phyloP scores from a whole-genome alignment of 1,139 yeast genomes.

The Magnusiomyces ingens region DNA sequence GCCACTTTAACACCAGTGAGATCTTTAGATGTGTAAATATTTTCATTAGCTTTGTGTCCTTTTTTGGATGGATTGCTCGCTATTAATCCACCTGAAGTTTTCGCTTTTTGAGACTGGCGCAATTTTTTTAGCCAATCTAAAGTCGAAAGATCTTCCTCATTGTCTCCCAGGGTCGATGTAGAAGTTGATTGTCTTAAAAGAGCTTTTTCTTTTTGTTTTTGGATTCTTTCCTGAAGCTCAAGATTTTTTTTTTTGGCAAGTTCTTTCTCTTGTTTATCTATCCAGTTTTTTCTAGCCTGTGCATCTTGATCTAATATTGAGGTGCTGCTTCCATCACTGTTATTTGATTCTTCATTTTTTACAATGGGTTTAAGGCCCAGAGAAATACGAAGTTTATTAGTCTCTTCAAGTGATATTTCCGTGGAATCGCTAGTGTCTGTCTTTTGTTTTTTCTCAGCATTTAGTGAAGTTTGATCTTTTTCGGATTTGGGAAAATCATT shows the following conservation, averaged over 20 bases:
- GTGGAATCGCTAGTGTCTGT: background rate
- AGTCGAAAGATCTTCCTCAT: conserved; percentile 12
- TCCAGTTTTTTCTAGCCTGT: conserved; percentile 32
- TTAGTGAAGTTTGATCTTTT: background rate
- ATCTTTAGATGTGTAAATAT: conserved; percentile 26
- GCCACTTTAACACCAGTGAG: conserved; percentile 41
- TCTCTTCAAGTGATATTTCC: conserved; percentile 32
- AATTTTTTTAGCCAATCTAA: conserved; percentile 23
- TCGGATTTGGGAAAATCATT: background rate
- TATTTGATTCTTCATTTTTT: conserved; percentile 8
- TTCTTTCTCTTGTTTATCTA: conserved; percentile 17
- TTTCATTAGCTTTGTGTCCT: conserved; percentile 24
- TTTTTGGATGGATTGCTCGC: conserved; percentile 13
- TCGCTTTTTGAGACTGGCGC: conserved; percentile 10
- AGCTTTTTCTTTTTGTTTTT: conserved; percentile 19
- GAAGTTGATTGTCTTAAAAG: conserved; percentile 26
- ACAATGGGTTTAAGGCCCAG: conserved; percentile 36
- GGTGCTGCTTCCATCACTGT: conserved; percentile 9
- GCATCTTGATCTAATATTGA: conserved; percentile 24
- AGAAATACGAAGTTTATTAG: conserved; percentile 31
- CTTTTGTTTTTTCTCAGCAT: background rate
- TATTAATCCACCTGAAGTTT: conserved; percentile 14
- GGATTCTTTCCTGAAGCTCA: conserved; percentile 18
- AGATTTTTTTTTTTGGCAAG: conserved; percentile 15
- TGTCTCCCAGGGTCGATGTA: conserved; percentile 25